Conservation (phyloP, 176 grass and related monocot species). For the Avena insularis region DNA sequence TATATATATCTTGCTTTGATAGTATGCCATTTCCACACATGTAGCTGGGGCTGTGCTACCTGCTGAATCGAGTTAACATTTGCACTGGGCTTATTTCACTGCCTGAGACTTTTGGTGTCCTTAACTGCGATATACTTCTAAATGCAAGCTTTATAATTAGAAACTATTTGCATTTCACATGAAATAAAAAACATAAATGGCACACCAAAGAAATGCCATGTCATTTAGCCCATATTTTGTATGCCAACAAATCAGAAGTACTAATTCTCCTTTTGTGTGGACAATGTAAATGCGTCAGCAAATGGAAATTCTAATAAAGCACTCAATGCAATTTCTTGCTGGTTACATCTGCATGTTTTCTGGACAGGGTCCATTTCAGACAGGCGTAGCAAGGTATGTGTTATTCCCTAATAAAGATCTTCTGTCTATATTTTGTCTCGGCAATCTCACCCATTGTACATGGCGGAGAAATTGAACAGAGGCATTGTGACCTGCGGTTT, state of each 20-base stretch:
- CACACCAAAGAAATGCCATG: slow-evolving; percentile 19
- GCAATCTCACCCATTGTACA: slow-evolving; percentile 16
- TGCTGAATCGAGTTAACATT: slow-evolving; percentile 23
- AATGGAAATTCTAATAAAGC: slow-evolving; percentile 72
- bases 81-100: slow-evolving; percentile 11
- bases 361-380: slow-evolving; percentile 71
- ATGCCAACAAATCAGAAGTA: slow-evolving; percentile 34
- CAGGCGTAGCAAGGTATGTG: slow-evolving; percentile 79
- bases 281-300: slow-evolving; percentile 85
- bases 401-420: slow-evolving; percentile 24
- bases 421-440: slow-evolving; percentile 28
- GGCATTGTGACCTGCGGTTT: slow-evolving; percentile 82
- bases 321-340: slow-evolving; percentile 79
- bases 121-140: slow-evolving; percentile 14
- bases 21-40: not conserved
- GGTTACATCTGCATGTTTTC: slow-evolving; percentile 88
- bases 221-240: slow-evolving; percentile 19
- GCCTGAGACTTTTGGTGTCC: not conserved
- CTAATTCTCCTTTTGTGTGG: slow-evolving; percentile 45
- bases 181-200: not conserved
- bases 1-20: not conserved
- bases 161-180: slow-evolving; percentile 31
- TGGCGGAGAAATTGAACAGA: slow-evolving; percentile 79
- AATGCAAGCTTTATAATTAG: slow-evolving; percentile 6
- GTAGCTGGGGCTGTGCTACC: not conserved